Evolutionary conservation across 345 rosid species (phyloP).

Genomic region (Brassica juncea): DNA sequence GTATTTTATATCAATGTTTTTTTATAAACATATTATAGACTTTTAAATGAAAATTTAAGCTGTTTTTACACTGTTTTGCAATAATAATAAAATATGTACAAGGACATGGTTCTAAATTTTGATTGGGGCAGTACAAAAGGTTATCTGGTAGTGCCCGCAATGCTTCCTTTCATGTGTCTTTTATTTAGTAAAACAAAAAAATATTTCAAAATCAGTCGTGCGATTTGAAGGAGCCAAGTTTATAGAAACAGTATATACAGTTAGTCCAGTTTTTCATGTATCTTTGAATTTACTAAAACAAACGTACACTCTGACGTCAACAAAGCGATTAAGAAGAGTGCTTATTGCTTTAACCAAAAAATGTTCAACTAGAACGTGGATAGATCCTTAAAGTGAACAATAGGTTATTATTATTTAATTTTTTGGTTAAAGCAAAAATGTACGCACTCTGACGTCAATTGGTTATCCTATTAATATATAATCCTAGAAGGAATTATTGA

Average conservation of each 20-base stretch:
- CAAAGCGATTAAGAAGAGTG: background rate
- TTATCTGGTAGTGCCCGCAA: too few relatives aligned
- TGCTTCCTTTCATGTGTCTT: background rate
- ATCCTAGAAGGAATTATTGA: background rate
- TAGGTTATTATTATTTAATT: background rate
- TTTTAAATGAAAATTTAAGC: too few relatives aligned
- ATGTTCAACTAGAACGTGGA: background rate
- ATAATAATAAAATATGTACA: too few relatives aligned
- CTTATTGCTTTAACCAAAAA: background rate
- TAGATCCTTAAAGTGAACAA: conserved; percentile 4
- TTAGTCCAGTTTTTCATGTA: background rate
- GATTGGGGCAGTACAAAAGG: too few relatives aligned
- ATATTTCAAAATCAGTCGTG: background rate
- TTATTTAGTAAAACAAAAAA: background rate
- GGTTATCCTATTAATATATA: background rate
- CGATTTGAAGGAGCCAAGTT: background rate
- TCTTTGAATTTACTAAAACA: background rate
- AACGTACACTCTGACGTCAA: background rate
- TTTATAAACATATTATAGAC: too few relatives aligned
- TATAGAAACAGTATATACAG: background rate
- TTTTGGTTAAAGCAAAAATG: background rate
- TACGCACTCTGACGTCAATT: too few relatives aligned
- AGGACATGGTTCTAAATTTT: too few relatives aligned
- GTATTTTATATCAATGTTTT: too few relatives aligned
- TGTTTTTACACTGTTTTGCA: too few relatives aligned